A percentile compares a stretch with the other conserved stretches of the same genome.
These are phyloP conservation scores for Paramyrothecium sp. DNA, from an alignment of 2,329 filamentous ascomycete genomes.

Conservation along the genomic window DNA sequence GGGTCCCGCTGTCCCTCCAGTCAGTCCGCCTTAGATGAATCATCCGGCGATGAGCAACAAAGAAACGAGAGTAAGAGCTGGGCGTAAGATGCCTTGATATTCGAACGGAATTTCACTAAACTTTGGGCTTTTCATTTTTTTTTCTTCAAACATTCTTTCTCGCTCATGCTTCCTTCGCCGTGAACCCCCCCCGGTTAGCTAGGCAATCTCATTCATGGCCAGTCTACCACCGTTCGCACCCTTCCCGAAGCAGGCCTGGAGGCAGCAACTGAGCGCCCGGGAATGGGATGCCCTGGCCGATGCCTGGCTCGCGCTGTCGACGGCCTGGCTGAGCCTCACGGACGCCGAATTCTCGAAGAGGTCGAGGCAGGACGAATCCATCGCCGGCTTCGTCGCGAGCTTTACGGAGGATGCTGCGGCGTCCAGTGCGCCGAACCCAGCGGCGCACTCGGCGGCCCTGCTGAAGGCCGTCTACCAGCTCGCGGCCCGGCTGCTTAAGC, in stretches of 20 bases:
- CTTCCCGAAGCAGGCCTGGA: constrained; percentile 69
- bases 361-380: constrained; percentile 55
- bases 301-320: constrained; percentile 70
- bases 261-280: constrained; percentile 59
- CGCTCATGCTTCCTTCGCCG: not conserved
- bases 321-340: constrained; percentile 61
- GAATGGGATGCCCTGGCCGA: constrained; percentile 80
- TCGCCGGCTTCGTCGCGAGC: constrained; percentile 63
- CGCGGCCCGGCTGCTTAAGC: constrained; percentile 52
- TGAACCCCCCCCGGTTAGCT: too few relatives aligned
- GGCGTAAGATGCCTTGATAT: not conserved
- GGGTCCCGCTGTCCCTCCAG: not conserved
- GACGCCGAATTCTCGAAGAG: constrained; percentile 52
- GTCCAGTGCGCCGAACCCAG: constrained; percentile 32
- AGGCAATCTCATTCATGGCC: constrained; percentile 27
- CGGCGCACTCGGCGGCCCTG: constrained; percentile 42
- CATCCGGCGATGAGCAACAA: constrained; percentile 33
- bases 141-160: not conserved
- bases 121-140: not conserved
- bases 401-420: constrained; percentile 58
- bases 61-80: constrained; percentile 2
- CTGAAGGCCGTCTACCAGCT: constrained; percentile 66
- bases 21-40: constrained; percentile 28
- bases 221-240: constrained; percentile 71
- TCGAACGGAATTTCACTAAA: constrained; percentile 2